phyloP scores from a whole-genome alignment of 306 rosid genomes.

The Lathyrus tuberosus region DNA sequence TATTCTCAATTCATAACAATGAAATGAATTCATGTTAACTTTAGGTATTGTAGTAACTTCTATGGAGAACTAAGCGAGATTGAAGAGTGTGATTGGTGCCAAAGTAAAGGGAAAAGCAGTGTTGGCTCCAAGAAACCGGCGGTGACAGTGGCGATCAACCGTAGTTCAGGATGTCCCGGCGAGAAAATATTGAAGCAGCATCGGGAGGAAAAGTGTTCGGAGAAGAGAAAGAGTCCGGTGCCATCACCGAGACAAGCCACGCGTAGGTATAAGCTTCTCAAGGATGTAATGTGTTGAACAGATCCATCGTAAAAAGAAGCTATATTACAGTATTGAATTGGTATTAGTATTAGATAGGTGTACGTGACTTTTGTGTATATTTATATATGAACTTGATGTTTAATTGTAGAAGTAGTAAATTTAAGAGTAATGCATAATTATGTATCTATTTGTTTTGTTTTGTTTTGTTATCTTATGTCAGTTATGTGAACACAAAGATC shows the following conservation, averaged over 20 bases:
- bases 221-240: constrained; percentile 46
- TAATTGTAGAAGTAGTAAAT: constrained; percentile 30
- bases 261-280: constrained; percentile 99
- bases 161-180: constrained; percentile 59
- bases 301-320: too few relatives aligned
- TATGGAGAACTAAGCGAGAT: constrained; percentile 62
- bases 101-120: constrained; percentile 56
- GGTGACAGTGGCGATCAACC: constrained; percentile 30
- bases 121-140: constrained; percentile 44
- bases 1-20: too few relatives aligned
- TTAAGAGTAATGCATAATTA: constrained; percentile 17
- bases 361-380: neutral
- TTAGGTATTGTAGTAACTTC: constrained; percentile 82
- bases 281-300: constrained; percentile 84
- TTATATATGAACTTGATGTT: neutral
- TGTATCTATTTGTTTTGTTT: neutral
- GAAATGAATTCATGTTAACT: neutral
- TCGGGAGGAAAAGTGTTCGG: constrained; percentile 11
- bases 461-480: too few relatives aligned
- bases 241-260: constrained; percentile 82
- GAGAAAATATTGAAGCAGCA: too few relatives aligned
- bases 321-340: too few relatives aligned
- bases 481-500: too few relatives aligned
- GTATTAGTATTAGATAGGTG: too few relatives aligned
- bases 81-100: constrained; percentile 90